Evolutionary conservation across 495 filamentous ascomycete species (phyloP).

Genomic region (Penicillium lividum): DNA sequence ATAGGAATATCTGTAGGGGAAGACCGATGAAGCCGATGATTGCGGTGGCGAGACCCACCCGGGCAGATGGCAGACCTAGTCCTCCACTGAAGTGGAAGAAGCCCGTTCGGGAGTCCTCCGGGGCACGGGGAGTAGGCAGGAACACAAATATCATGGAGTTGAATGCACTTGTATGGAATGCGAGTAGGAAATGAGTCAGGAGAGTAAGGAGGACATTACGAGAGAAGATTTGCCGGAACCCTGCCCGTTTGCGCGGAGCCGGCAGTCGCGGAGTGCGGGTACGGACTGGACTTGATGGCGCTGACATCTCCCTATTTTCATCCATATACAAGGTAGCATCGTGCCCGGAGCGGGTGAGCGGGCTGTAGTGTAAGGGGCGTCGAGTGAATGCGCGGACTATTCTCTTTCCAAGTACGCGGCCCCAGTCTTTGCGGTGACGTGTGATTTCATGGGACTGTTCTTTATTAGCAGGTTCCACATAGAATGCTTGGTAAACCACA

Average conservation of each 20-base stretch:
- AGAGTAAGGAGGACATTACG: conserved; percentile 62
- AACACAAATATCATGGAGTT: conserved; percentile 73
- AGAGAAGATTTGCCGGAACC: conserved; percentile 63
- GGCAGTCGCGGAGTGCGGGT: conserved; percentile 15
- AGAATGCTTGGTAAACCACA: conserved; percentile 2
- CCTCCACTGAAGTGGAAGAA: conserved; percentile 72
- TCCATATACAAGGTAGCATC: conserved; percentile 37
- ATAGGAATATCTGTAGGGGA: conserved; percentile 67
- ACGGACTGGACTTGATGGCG: conserved; percentile 29
- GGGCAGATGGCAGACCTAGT: conserved; percentile 65
- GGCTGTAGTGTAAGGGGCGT: conserved; percentile 31
- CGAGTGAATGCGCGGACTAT: conserved; percentile 37
- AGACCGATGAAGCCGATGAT: conserved; percentile 71
- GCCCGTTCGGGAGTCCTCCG: conserved; percentile 43
- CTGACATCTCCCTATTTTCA: conserved; percentile 29
- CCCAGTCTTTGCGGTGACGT: conserved; percentile 50
- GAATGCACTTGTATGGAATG: conserved; percentile 75
- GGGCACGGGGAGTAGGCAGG: conserved; percentile 63
- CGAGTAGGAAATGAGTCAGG: conserved; percentile 63
- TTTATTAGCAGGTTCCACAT: conserved; percentile 10
- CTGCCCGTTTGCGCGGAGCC: conserved; percentile 35
- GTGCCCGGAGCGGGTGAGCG: conserved; percentile 26
- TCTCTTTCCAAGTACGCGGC: conserved; percentile 46
- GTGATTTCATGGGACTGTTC: conserved; percentile 51
- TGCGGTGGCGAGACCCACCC: conserved; percentile 68